Evolutionary conservation across 2,329 filamentous ascomycete species (phyloP), one percentile per base, ranked within the genome.

Genomic region (Sclerotinia glacialis): DNA sequence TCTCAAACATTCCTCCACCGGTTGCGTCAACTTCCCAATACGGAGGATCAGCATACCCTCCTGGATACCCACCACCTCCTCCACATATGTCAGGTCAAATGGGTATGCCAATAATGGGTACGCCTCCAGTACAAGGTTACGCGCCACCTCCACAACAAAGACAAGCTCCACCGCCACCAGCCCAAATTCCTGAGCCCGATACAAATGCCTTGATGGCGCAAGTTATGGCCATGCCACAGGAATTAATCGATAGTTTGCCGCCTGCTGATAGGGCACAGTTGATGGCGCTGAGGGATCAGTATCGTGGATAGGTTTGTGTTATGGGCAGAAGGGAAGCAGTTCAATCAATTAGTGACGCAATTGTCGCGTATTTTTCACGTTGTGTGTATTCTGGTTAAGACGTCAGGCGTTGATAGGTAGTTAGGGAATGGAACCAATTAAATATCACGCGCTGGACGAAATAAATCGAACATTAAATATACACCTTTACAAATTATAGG

Each of bases 201-300:
- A 86, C 90, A 52, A 88, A 91, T 58, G 86, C 88, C 53, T 83
- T 97, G 64, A 88, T 97, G 77, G 86, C 90, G 70, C 90, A 93
- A 73, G 90, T 97, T 58, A 83, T 97, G 80, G 86, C 85, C 64
- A 87, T 97, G 80, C 86, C 92, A 2, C 89, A 91, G 74, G 84
- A 91, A 67, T 86, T 91, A 66, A 93, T 98, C 72, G 89, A 94
- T 76, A 85, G 87, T 74, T 80, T 97, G 59, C 87, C 90, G 7
- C 89, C 92, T 47, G 85, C 86, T 26, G 89, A 95, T 74, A 84
- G 90, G 64, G 85, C 86, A 68, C 92, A 97, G 77, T 89, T 98
- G 65, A 84, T 97, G 80, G 83, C 88, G 47, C 80, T 97, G 66
- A 84, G 92, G 65, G 87, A 72, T 8, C 60, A 63, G 26, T 63